These are phyloP conservation scores for Aspergillus pseudotamarii DNA, from an alignment of 2,329 filamentous ascomycete species.

Conservation along the genomic window DNA sequence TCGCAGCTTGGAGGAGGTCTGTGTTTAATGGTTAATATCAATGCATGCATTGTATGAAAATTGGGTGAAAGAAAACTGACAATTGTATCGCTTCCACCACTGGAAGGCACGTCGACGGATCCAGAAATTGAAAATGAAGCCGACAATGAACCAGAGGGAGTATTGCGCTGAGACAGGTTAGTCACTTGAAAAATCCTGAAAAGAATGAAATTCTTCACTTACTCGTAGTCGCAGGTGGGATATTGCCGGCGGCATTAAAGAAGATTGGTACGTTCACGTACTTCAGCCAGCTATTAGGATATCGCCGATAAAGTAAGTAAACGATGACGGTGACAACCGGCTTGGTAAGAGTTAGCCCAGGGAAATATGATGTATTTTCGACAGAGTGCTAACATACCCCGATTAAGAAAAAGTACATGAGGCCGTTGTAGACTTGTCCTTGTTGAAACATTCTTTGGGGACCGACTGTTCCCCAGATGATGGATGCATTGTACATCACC, in stretches of 20 bases:
- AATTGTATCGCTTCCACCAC: conserved; percentile 40
- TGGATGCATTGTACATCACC: conserved; percentile 36
- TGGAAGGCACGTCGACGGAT: conserved; percentile 33
- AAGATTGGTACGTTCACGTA: conserved; percentile 39
- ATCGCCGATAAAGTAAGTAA: conserved; percentile 30
- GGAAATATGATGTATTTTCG: neutral
- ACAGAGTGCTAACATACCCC: conserved; percentile 21
- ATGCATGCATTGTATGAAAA: neutral
- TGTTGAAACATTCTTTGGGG: conserved; percentile 36
- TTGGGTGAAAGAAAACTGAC: conserved; percentile 12
- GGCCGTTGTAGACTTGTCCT: conserved; percentile 33
- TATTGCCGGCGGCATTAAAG: conserved; percentile 38
- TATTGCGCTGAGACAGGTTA: conserved; percentile 24
- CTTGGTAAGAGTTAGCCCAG: conserved; percentile 7
- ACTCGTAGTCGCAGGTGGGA: conserved; percentile 37
- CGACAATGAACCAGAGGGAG: conserved; percentile 38
- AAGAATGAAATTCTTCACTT: conserved; percentile 21
- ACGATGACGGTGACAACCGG: conserved; percentile 35
- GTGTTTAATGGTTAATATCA: too few species aligned
- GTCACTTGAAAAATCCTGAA: neutral
- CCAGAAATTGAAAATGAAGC: conserved; percentile 35
- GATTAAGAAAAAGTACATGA: conserved; percentile 38
- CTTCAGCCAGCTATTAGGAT: conserved; percentile 35
- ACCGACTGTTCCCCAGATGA: conserved; percentile 39
- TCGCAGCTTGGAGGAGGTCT: conserved; percentile 31